Conservation (phyloP, 2,329 filamentous ascomycete species). For the Scytalidium lignicola region DNA sequence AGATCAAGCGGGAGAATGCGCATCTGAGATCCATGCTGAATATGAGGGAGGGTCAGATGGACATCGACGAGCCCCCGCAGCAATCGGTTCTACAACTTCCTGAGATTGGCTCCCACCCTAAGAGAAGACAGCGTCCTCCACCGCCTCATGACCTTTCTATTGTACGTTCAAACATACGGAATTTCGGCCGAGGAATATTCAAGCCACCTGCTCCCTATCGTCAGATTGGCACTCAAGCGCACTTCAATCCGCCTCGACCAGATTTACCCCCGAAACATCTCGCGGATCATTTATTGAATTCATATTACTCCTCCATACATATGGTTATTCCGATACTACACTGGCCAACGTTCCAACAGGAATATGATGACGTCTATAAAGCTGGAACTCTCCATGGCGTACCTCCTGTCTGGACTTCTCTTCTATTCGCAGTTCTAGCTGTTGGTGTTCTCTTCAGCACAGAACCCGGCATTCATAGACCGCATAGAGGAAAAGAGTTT, state of each 20-base stretch:
- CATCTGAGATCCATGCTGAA: conserved; percentile 63
- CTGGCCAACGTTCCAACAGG: conserved; percentile 75
- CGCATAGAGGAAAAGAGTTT: conserved; percentile 56
- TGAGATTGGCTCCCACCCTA: conserved; percentile 60
- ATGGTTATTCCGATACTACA: conserved; percentile 80
- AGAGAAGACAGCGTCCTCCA: conserved; percentile 55
- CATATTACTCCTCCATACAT: conserved; percentile 75
- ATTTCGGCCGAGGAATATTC: conserved; percentile 72
- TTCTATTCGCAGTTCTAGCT: conserved; percentile 80
- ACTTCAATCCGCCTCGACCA: conserved; percentile 51
- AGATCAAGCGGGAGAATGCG: conserved; percentile 73
- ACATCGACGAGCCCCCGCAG: conserved; percentile 28
- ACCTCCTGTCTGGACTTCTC: conserved; percentile 66
- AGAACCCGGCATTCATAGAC: conserved; percentile 48
- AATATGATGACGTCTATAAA: conserved; percentile 73
- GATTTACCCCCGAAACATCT: conserved; percentile 65
- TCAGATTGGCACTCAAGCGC: conserved; percentile 40
- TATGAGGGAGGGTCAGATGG: conserved; percentile 37
- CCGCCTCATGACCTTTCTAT: conserved; percentile 64
- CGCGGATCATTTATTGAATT: conserved; percentile 66
- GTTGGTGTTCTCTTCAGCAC: conserved; percentile 71
- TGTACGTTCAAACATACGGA: conserved; percentile 67
- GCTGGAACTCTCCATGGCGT: conserved; percentile 54
- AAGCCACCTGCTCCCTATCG: conserved; percentile 69
- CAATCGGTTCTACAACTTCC: conserved; percentile 54